Percentiles rank a stretch among this genome's conserved stretches.
Conservation (phyloP, 305 asterid species). For the Fraxinus dipetala region DNA sequence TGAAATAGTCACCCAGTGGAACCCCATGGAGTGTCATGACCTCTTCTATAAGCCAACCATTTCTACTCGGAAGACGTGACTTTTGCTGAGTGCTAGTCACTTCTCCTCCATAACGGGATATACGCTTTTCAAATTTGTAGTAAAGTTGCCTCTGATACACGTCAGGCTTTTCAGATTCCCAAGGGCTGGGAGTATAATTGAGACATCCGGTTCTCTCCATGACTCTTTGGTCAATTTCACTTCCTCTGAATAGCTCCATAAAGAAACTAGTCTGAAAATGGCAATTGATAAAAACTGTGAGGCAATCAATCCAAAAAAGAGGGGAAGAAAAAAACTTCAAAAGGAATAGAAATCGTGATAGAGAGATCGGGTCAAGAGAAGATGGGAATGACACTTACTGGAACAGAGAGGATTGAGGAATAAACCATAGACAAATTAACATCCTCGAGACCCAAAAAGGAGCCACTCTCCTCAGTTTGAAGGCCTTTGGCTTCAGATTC, state of each 20-base stretch:
- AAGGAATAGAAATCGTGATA: not conserved
- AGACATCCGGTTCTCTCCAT: slow-evolving; percentile 94
- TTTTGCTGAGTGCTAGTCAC: slow-evolving; percentile 94
- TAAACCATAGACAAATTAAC: slow-evolving; percentile 65
- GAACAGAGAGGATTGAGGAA: slow-evolving; percentile 69
- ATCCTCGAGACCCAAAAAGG: slow-evolving; percentile 68
- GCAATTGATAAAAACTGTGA: slow-evolving; percentile 9
- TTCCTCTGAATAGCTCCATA: slow-evolving; percentile 82
- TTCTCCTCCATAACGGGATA: slow-evolving; percentile 84
- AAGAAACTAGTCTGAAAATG: slow-evolving; percentile 66
- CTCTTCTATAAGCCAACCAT: slow-evolving; percentile 92
- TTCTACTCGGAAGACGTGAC: slow-evolving; percentile 53
- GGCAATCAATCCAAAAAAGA: not conserved
- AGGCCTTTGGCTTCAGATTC: slow-evolving; percentile 63
- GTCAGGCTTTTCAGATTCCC: slow-evolving; percentile 86
- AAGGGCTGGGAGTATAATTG: slow-evolving; percentile 68
- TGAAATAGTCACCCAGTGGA: slow-evolving; percentile 91
- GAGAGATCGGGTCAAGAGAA: not conserved
- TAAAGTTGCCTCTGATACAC: slow-evolving; percentile 83
- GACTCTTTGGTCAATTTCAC: slow-evolving; percentile 71
- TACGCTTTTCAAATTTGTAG: slow-evolving; percentile 70
- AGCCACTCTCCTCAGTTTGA: slow-evolving; percentile 63
- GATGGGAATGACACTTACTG: slow-evolving; percentile 50
- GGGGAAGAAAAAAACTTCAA: too few species aligned
- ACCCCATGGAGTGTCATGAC: slow-evolving; percentile 93